A percentile compares a stretch with the other conserved stretches of the same genome.
These are phyloP conservation scores for Metschnikowia picachoensis DNA, from an alignment of 805 yeast genomes.

Conservation along the genomic window DNA sequence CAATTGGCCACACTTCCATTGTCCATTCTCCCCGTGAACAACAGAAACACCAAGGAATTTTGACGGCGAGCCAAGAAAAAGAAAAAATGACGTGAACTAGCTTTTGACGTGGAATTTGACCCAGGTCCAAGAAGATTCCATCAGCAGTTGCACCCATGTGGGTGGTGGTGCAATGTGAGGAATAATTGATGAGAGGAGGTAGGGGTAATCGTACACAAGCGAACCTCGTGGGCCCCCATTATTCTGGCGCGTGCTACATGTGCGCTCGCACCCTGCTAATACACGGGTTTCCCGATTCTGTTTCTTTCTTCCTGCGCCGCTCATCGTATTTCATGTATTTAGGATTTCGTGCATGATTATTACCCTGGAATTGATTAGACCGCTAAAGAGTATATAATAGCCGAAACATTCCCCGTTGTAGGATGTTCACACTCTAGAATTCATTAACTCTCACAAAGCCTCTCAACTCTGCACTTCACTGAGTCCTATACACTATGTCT, in stretches of 20 bases:
- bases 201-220: not conserved
- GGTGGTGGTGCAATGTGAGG: not conserved
- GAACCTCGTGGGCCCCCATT: slow-evolving; percentile 5
- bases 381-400: slow-evolving; percentile 6
- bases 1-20: slow-evolving; percentile 16
- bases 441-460: not conserved
- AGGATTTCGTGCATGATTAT: slow-evolving; percentile 5
- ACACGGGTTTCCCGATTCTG: slow-evolving; percentile 1
- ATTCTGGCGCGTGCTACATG: not conserved
- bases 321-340: slow-evolving; percentile 7
- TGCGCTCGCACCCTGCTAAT: not conserved
- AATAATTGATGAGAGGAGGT: not conserved
- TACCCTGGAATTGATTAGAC: slow-evolving; percentile 1
- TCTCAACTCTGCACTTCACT: not conserved
- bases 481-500: slow-evolving; percentile 17
- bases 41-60: slow-evolving; percentile 5
- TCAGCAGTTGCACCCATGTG: not conserved
- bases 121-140: not conserved
- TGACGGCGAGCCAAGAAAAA: slow-evolving; percentile 1
- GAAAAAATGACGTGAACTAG: not conserved
- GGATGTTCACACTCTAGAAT: not conserved
- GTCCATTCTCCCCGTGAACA: not conserved
- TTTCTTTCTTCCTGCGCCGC: slow-evolving; percentile 8
- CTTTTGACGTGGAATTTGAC: not conserved
- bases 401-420: not conserved